Base-by-base conservation (phyloP, 2,329 filamentous ascomycete genomes). In the Pseudogymnoascus sp. region DNA sequence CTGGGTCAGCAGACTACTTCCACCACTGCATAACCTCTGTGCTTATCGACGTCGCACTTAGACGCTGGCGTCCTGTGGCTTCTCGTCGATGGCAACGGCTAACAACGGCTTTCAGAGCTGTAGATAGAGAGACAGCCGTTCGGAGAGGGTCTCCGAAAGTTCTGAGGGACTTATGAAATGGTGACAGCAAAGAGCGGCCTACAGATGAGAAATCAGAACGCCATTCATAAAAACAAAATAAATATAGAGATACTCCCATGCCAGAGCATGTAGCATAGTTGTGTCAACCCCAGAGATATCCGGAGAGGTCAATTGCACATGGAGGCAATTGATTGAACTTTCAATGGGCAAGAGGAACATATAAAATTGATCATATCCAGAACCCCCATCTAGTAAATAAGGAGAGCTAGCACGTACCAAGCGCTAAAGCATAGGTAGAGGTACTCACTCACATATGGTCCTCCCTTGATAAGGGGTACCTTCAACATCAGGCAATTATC, bases 391-490 rank as follows among this genome's bases (percentile, higher is more conserved):
- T 33, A 55, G 49, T 55, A 55, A 55, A 55, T 16, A 55, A 35
- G 5, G 11, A 55, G 21, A 18, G 9, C n/a, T 35, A 33, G 28
- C 35, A 33, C 49, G 28, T 55, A 33, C 49, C 49, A 11, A 33
- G 16, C 21, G 49, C 28, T 16, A 7, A 33, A 12, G 28, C 28
- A 33, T 11, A 55, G 49, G 49, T 55, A 33, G 49, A 55, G 49
- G 49, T 55, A 55, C 49, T 55, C 25, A 52, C 45, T 31, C n/a
- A 33, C 49, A 33, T 55, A 33, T 21, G n/a, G 16, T 8, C n/a
- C 16, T 55, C 49, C 49, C 16, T 12, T 55, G 49, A 35, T 55
- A 55, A 55, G 28, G 28, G 49, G 49, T 55, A 35, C 49, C 49
- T 7, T 18, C 28, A 21, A 55, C 16, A 35, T 35, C 49, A 33